Evolutionary conservation across 2,329 filamentous ascomycete genomes (phyloP).

Genomic region (Verticillium albo-atrum): DNA sequence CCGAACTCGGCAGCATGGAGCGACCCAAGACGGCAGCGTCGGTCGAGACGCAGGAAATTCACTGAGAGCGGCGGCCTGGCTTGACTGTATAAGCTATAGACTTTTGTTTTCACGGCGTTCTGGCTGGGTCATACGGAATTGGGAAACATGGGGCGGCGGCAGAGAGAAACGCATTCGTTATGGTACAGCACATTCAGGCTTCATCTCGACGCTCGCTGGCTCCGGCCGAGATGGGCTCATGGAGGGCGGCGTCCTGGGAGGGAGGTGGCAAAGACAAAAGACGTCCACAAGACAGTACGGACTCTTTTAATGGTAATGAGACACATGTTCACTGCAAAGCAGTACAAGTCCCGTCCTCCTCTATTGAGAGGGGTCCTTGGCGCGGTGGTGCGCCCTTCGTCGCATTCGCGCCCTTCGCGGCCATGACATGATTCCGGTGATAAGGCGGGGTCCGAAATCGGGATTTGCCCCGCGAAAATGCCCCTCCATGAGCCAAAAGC

Average conservation of each 20-base stretch:
- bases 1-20: slow-evolving; percentile 66
- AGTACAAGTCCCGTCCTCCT: too few relatives aligned
- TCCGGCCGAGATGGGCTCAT: too few relatives aligned
- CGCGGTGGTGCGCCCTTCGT: neutral
- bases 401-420: neutral
- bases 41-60: slow-evolving; percentile 16
- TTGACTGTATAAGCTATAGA: neutral
- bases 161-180: slow-evolving; percentile 7
- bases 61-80: slow-evolving; percentile 1
- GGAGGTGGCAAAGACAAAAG: neutral
- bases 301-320: slow-evolving; percentile 4
- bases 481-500: neutral
- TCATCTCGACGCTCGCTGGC: too few relatives aligned
- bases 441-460: neutral
- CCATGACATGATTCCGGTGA: neutral
- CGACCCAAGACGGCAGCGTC: slow-evolving; percentile 23
- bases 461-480: neutral
- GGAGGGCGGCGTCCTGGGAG: too few relatives aligned
- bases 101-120: slow-evolving; percentile 2
- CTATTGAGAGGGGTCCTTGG: too few relatives aligned
- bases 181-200: slow-evolving; percentile 3
- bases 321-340: neutral
- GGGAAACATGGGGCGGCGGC: neutral
- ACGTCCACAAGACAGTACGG: neutral
- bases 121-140: neutral